Percentiles rank a stretch among this genome's conserved stretches.
Conservation (phyloP, 2,329 filamentous ascomycete genomes). For the Macrophomina tecta region DNA sequence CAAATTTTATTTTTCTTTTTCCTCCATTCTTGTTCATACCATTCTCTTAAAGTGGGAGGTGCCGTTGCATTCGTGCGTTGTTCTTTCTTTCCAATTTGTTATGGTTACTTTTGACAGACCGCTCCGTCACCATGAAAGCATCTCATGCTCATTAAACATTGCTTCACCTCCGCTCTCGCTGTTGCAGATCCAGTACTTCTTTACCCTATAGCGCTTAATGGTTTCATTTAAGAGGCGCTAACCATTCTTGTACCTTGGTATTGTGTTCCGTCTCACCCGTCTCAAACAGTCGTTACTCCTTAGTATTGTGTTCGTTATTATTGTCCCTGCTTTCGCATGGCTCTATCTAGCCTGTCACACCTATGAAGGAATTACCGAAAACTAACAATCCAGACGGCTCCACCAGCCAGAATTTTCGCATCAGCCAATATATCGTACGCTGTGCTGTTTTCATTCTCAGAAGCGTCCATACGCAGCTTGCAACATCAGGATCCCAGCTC, state of each 20-base stretch:
- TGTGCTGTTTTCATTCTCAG: background rate
- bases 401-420: background rate
- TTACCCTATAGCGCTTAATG: too few relatives aligned
- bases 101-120: too few relatives aligned
- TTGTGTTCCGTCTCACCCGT: constrained; percentile 20
- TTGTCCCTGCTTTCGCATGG: background rate
- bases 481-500: background rate
- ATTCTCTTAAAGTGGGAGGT: too few relatives aligned
- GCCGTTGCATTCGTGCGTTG: too few relatives aligned
- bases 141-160: too few relatives aligned
- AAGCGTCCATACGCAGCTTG: background rate
- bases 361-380: background rate
- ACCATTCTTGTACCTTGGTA: constrained; percentile 12
- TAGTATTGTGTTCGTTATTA: constrained; percentile 19
- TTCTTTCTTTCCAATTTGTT: too few relatives aligned
- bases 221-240: background rate
- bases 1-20: too few relatives aligned
- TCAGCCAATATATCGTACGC: background rate
- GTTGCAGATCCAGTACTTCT: too few relatives aligned
- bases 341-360: background rate
- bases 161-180: background rate
- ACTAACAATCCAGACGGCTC: background rate
- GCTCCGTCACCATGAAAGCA: too few relatives aligned
- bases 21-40: too few relatives aligned
- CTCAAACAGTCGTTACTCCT: constrained; percentile 19